These are phyloP conservation scores for Aspergillus amoenus DNA, from an alignment of 2,329 filamentous ascomycete species.

Conservation along the genomic window DNA sequence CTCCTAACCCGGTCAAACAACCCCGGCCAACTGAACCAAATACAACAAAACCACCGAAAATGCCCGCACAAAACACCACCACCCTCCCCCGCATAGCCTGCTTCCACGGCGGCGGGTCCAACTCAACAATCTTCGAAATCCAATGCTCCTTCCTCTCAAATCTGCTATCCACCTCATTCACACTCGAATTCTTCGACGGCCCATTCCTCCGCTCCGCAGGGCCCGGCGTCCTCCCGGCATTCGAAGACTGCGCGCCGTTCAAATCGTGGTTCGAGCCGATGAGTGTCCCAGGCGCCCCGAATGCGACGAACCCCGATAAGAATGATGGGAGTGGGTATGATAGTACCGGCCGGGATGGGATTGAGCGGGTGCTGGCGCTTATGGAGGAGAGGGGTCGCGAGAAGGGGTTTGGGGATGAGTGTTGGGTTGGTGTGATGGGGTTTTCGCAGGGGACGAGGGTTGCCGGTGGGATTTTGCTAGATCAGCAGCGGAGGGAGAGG, in stretches of 20 bases:
- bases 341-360: conserved; percentile 14
- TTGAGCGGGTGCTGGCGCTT: conserved; percentile 19
- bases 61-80: not conserved
- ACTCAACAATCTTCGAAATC: conserved; percentile 17
- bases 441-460: conserved; percentile 23
- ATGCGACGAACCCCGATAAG: not conserved
- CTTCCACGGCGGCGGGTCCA: conserved; percentile 25
- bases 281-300: too few species aligned
- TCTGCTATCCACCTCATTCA: conserved; percentile 16
- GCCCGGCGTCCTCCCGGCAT: conserved; percentile 23
- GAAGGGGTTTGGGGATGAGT: conserved; percentile 6
- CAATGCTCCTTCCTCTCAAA: conserved; percentile 20
- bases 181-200: conserved; percentile 22
- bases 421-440: conserved; percentile 24
- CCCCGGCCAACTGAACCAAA: not conserved
- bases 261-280: conserved; percentile 22
- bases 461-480: conserved; percentile 19
- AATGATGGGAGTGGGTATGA: conserved; percentile 24
- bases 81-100: conserved; percentile 22
- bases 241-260: conserved; percentile 17
- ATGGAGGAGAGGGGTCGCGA: conserved; percentile 14
- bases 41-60: too few species aligned
- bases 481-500: conserved; percentile 19
- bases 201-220: conserved; percentile 19
- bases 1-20: not conserved